Percentiles rank a stretch among this genome's conserved stretches.
These are phyloP conservation scores for Aspergillus diversus DNA, from an alignment of 495 filamentous ascomycete species.

Conservation along the genomic window DNA sequence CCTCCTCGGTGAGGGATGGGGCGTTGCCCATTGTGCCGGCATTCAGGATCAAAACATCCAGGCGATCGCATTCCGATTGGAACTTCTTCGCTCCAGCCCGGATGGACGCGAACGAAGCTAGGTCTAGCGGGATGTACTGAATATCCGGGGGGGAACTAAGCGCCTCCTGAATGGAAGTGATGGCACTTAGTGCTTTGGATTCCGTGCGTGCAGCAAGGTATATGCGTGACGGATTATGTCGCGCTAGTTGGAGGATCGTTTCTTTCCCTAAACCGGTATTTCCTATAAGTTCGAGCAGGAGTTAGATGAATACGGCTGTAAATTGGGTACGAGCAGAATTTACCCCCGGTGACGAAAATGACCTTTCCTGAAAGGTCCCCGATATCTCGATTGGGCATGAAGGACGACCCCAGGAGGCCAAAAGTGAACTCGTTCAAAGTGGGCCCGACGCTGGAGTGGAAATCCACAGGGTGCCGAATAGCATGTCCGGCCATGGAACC, in stretches of 20 bases:
- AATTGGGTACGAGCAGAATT: slow-evolving; percentile 8
- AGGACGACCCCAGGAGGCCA: slow-evolving; percentile 44
- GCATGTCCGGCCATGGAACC: slow-evolving; percentile 27
- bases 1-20: slow-evolving; percentile 54
- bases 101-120: slow-evolving; percentile 57
- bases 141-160: slow-evolving; percentile 50
- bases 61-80: slow-evolving; percentile 45
- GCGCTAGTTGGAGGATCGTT: slow-evolving; percentile 62
- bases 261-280: slow-evolving; percentile 70
- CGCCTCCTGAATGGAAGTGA: slow-evolving; percentile 49
- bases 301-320: slow-evolving; percentile 1
- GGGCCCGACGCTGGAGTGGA: slow-evolving; percentile 39
- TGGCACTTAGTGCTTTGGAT: slow-evolving; percentile 54
- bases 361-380: slow-evolving; percentile 58
- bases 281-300: slow-evolving; percentile 40
- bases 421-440: slow-evolving; percentile 45
- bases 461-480: slow-evolving; percentile 41
- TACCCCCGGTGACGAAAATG: slow-evolving; percentile 66
- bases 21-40: slow-evolving; percentile 67
- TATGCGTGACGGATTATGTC: slow-evolving; percentile 62
- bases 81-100: slow-evolving; percentile 51
- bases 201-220: slow-evolving; percentile 64
- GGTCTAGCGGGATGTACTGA: slow-evolving; percentile 53
- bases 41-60: slow-evolving; percentile 73
- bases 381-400: slow-evolving; percentile 61